Percentiles rank a stretch among this genome's conserved stretches.
phyloP scores from a whole-genome alignment of 192 early-diverging fungal genomes.

The Rhizophagus clarus region DNA sequence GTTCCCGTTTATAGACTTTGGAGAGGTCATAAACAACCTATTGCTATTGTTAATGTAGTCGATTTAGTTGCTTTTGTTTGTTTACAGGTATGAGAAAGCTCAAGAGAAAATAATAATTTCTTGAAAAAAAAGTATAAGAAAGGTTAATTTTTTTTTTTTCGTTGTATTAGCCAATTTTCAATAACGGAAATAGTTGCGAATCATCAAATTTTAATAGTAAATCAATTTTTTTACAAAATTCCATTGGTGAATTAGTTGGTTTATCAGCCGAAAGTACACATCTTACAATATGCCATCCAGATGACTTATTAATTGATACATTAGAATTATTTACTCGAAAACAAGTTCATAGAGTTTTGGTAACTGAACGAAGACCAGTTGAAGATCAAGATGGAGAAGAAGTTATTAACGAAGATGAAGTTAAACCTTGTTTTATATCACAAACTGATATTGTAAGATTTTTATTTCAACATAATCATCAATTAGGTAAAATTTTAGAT shows the following conservation, averaged over 20 bases:
- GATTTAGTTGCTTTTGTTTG: constrained; percentile 50
- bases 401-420: constrained; percentile 27
- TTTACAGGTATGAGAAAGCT: constrained; percentile 29
- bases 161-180: background rate
- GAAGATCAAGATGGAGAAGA: constrained; percentile 26
- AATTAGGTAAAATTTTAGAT: constrained; percentile 53
- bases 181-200: background rate
- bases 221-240: constrained; percentile 15
- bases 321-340: constrained; percentile 44
- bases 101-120: background rate
- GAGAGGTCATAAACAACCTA: constrained; percentile 44
- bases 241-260: constrained; percentile 28
- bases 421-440: constrained; percentile 43
- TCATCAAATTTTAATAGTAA: constrained; percentile 4
- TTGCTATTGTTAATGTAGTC: constrained; percentile 54
- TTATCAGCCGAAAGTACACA: constrained; percentile 19
- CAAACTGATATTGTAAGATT: constrained; percentile 58
- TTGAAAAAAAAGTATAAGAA: background rate
- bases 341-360: constrained; percentile 52
- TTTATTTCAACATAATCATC: constrained; percentile 53
- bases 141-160: background rate
- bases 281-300: constrained; percentile 24
- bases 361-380: constrained; percentile 37
- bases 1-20: constrained; percentile 54
- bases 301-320: constrained; percentile 26